Evolutionary conservation across 371 early-diverging fungal species (phyloP), one percentile per base, ranked within the genome.

Genomic region (Nematocida minor): DNA sequence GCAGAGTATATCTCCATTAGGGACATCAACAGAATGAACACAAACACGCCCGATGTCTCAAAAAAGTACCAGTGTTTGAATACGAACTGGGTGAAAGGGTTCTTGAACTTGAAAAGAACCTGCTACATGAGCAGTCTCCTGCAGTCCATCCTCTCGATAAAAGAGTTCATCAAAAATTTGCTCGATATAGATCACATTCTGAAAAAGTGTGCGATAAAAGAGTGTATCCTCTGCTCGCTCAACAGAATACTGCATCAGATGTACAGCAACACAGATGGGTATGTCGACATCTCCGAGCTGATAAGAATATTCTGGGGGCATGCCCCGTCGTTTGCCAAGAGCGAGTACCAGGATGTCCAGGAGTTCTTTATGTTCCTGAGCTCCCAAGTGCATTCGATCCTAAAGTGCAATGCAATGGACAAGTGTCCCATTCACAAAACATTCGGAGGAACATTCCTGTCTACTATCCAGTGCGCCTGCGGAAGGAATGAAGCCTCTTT

Each of bases 91-190:
- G 64, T 74, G 16, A 66, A 60, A 60, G 81, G 81, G 16, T 70
- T 80, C 32, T 66, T 77, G 1, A 80, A 80, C 44, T 60, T 74
- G 29, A 77, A 77, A 51, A 80, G 77, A 63, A 80, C 81, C 11
- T 80, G 81, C 49, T 80, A 77, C 32, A 47, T 80, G 16, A 74
- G 77, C 36, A 57, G 77, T 14, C 34, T 80, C 16, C 29, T 80
- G 16, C 74, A 77, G 46, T 27, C 67, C 46, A n/a, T 80, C 14
- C 7, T 80, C n/a, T 67, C 60, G 11, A 20, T 57, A n/a, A 2
- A 41, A 22, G 20, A 1, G 34, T 67, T 80, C 34, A 77, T 63
- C 34, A 4, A 27, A 11, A 29, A 53, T 25, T 42, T 80, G 41
- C 34, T 80, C 32, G 25, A 36, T 25, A 18, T 48, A 46, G 20